Base-by-base conservation (phyloP, 192 early-diverging fungal genomes). In the Coemansia erecta region DNA sequence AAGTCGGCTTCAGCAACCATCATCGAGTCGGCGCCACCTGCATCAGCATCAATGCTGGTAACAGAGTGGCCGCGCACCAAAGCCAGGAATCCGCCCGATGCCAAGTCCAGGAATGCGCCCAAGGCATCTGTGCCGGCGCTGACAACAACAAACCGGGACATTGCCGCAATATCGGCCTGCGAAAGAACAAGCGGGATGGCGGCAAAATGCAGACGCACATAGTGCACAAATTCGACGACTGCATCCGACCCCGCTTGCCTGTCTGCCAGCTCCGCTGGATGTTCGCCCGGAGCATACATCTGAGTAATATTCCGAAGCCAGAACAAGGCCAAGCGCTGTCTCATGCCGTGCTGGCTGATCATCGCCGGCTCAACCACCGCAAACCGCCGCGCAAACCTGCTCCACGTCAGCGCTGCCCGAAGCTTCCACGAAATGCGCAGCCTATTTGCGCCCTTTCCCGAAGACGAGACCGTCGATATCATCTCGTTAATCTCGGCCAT, bases 391-490 rank as follows among this genome's bases (percentile, higher is more conserved):
- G 70, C 76, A 42, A 72, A 33, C 37, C 60, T 40, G 61, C 66
- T 57, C 76, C 76, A 79, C 9, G 35, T 43, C 56, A 79, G 39
- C 8, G 66, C 76, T 41, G 65, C 21, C 10, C 60, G 70, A 46
- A 79, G 56, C 14, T 43, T 51, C 70, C 76, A 69, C 37, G 70
- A 58, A 11, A 66, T 35, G 11, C 42, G 17, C 4, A 15, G 13
- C 0, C 53, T 54, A 54, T 10, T 22, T 24, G 17, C n/a, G 12
- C 28, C n/a, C 12, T 28, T 54, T 13, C 17, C 19, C 39, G 18
- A 10, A 3, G 39, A 8, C 10, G 63, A 37, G 18, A 2, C 18
- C 11, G 39, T 23, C 4, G 24, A 35, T 11, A 79, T 70, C 12
- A 79, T 39, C 3, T 61, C 46, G 37, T 53, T 55, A 35, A 79